Percentiles rank a stretch among this genome's conserved stretches.
Conservation (phyloP, 495 filamentous ascomycete species). For the Lentithecium fluviatile region DNA sequence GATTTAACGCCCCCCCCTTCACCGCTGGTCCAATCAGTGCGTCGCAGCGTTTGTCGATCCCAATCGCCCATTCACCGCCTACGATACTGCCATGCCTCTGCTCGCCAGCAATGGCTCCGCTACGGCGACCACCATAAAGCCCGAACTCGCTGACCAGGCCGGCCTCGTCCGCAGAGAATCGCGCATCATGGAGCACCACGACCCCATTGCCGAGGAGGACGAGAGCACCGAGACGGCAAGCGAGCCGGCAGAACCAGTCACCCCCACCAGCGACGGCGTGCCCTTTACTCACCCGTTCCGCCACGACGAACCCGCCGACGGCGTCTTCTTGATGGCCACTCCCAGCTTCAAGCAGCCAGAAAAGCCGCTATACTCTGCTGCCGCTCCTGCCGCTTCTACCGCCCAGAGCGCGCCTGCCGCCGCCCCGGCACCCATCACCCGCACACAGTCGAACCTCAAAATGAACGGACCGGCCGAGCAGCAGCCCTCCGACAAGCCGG, state of each 20-base stretch:
- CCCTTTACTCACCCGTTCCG: slow-evolving; percentile 25
- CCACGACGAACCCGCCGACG: slow-evolving; percentile 19
- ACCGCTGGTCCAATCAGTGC: no score
- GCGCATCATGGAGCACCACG: slow-evolving; percentile 21
- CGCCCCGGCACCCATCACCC: slow-evolving; percentile 10
- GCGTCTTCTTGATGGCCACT: not conserved
- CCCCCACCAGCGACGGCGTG: slow-evolving; percentile 32
- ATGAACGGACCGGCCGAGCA: not conserved
- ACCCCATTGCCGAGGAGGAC: slow-evolving; percentile 35
- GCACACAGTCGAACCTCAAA: slow-evolving; percentile 12
- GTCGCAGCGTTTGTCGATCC: slow-evolving; percentile 18
- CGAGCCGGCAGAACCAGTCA: slow-evolving; percentile 34
- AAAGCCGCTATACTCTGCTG: slow-evolving; percentile 3
- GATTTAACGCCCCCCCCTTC: not conserved
- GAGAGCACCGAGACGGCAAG: slow-evolving; percentile 36
- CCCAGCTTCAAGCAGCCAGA: not conserved
- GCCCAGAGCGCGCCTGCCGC: not conserved
- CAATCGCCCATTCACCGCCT: slow-evolving; percentile 16
- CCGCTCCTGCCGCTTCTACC: not conserved
- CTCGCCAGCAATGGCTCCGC: not conserved
- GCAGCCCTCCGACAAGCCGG: slow-evolving; percentile 10
- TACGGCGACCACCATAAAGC: slow-evolving; percentile 2
- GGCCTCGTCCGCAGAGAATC: slow-evolving; percentile 21
- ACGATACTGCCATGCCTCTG: slow-evolving; percentile 29
- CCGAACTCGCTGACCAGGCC: slow-evolving; percentile 2